Evolutionary conservation across 2,329 filamentous ascomycete genomes (phyloP), one percentile per base, ranked within the genome.

Genomic region (Fusarium albosuccineum): DNA sequence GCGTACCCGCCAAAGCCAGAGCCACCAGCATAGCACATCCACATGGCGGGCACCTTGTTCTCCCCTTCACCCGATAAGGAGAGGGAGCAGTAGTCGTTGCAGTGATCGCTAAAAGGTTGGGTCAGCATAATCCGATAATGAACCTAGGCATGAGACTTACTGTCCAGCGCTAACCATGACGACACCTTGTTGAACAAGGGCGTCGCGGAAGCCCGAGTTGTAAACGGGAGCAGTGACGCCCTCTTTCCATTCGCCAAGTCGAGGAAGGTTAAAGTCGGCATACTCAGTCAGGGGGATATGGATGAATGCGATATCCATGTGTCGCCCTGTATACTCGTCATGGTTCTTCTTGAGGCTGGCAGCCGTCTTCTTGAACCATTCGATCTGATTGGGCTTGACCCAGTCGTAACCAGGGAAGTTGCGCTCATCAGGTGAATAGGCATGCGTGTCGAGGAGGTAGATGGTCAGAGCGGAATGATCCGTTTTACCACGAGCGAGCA

Each of bases 1-100:
- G 92, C 96, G 76, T 99, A 99, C 0, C 96, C 96, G 57, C 96
- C 96, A 73, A 99, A 97, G 1, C 96, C 96, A 29, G 90, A 88
- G 27, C 92, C 96, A 33, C 96, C 96, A 9, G 90, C 95, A 78
- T 98, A 98, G 82, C 96, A 99, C 94, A 99, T 97, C 96, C 96
- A 99, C 3, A 98, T 82, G 30, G 91, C 87, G 0, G 91, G 90
- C 49, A 85, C 85, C n/a, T 83, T 79, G 22, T 83, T 78, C 40
- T 86, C 80, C 13, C 62, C 73, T 4, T 82, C 75, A 22, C 75
- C 75, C 37, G 77, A 54, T 16, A 75, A 78, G 2, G 86, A 89
- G 9, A 97, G 85, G 66, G 92, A 90, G 78, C 96, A 99, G 78
- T 97, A 98, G 75, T 99, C 96, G 76, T 99, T 99, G 68, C 92